Evolutionary conservation across 257 asterid species (phyloP), one percentile per base, ranked within the genome.

Genomic region (Anisodus acutangulus): DNA sequence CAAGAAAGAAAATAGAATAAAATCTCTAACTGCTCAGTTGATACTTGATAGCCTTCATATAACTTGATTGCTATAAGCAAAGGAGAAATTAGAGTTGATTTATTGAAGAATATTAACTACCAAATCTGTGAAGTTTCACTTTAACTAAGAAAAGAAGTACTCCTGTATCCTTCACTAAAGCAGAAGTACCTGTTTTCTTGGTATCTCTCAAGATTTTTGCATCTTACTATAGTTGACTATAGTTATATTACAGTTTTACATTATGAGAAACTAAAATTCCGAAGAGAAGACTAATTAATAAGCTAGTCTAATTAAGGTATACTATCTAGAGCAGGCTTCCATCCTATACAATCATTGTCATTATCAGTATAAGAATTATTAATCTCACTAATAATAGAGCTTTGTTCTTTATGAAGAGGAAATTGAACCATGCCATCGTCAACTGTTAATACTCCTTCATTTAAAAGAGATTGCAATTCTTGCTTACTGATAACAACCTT

Each of bases 401-500:
- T 81, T 9, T 84, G 35, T 80, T 85, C 81, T 62, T 79, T 90
- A 51, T 87, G 91, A 79, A 81, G 86, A 81, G 79, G 87, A 37
- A 10, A 22, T 6, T 90, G 85, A 53, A 88, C 84, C 87, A 90
- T 79, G 39, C 89, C 89, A 79, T 90, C 89, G 64, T 90, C 88
- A 35, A 87, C 89, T 15, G 89, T 85, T 84, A 88, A 89, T 43
- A 91, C 92, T 70, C 88, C 97, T 78, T 90, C 81, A 64, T 79
- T 10, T 68, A 91, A 74, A 83, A 94, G 89, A 22, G 88, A 92
- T 85, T 88, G 90, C 82, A 93, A 90, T 84, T 93, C 93, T 82
- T 93, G 88, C 89, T 92, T 94, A 71, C 90, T 90, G 85, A 94
- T 90, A 54, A 94, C 86, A 45, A 94, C 84, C 93, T 94, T 94